Conservation (phyloP, 371 early-diverging fungal species). For the Conidiobolus incongruus region DNA sequence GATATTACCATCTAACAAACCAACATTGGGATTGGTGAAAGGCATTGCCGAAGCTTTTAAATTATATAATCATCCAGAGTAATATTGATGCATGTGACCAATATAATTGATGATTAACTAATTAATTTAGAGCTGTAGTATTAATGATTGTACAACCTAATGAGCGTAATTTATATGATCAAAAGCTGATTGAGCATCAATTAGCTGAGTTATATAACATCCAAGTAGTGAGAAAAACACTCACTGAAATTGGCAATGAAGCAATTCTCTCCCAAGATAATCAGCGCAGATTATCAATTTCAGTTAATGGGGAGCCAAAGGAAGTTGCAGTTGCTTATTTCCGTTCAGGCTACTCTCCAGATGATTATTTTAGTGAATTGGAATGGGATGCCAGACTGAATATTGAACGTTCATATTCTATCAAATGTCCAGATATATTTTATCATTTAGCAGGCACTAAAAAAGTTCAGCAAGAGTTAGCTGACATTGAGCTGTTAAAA, state of each 20-base stretch:
- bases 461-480: constrained; percentile 86
- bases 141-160: constrained; percentile 78
- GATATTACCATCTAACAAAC: constrained; percentile 44
- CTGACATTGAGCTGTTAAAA: constrained; percentile 58
- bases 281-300: constrained; percentile 18
- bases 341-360: constrained; percentile 81
- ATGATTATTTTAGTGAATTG: constrained; percentile 49
- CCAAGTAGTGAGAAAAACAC: constrained; percentile 31
- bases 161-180: constrained; percentile 90
- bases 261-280: constrained; percentile 26
- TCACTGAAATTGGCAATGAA: constrained; percentile 31
- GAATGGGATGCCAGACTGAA: constrained; percentile 75
- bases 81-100: too few species aligned
- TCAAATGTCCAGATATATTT: constrained; percentile 77
- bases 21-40: constrained; percentile 40
- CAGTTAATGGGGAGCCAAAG: constrained; percentile 13
- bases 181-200: constrained; percentile 69
- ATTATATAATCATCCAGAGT: constrained; percentile 44
- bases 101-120: too few species aligned
- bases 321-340: constrained; percentile 82
- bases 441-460: constrained; percentile 92
- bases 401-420: constrained; percentile 58
- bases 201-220: constrained; percentile 53
- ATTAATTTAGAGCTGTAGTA: too few species aligned
- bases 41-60: constrained; percentile 66